Evolutionary conservation across 805 yeast species (phyloP), one percentile per base, ranked within the genome.

Genomic region (Middelhovenomyces tepae): DNA sequence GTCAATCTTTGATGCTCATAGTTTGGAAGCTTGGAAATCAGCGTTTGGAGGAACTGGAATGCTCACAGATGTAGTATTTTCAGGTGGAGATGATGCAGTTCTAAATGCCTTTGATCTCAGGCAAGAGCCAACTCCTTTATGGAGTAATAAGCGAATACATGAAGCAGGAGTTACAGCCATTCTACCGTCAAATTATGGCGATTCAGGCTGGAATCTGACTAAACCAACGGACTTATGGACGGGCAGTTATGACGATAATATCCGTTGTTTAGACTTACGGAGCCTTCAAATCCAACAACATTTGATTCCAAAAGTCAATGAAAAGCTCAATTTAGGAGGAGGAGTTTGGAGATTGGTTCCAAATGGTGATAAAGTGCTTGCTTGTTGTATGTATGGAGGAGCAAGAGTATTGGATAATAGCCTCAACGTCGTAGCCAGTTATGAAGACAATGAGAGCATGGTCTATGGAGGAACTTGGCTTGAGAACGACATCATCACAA

Each of bases 361-460:
- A 2, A 64, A 72, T 13, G 71, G 75, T 0, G 35, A 43, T 0
- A 59, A 71, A 26, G 66, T 89, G 0, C 58, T 89, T 31, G 75
- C 78, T 0, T 87, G 96, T 53, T 85, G 95, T 50, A 91, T 91
- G 97, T 89, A 89, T 50, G 86, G 84, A 44, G 98, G 98, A 11
- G 95, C 94, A 1, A 65, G 86, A 37, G 62, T 87, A 0, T 53
- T 87, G 1, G 53, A 53, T 9, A 6, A 54, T 70, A 34, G 50
- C 54, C 2, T 60, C 62, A 16, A 68, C 65, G 36, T 69, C 72
- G 51, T 78, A 27, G 28, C 34, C 39, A 7, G 43, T 42, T 9
- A 26, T 29, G 7, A 68, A 8, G 81, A 79, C 19, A 97, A 89
- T 51, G 77, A 75, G 31, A 84, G 95, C 39, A 89, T 91, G 85